A percentile compares a stretch with the other conserved stretches of the same genome.
phyloP scores from a whole-genome alignment of 768 basidiomycete genomes.

The Leccinellum albellum region DNA sequence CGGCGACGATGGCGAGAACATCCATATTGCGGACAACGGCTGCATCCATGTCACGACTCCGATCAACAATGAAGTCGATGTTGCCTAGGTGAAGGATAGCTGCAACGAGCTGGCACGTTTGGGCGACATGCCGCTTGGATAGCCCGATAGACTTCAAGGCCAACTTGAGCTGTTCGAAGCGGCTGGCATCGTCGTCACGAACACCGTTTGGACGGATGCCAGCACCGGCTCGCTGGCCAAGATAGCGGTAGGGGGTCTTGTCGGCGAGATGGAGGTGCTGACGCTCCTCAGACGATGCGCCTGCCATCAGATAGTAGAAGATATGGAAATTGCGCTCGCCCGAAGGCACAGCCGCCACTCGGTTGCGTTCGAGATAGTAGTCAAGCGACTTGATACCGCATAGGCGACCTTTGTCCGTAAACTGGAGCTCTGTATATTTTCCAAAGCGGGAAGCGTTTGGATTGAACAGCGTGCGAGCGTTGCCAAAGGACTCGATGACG shows the following conservation, averaged over 20 bases:
- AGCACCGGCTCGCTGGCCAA: conserved; percentile 62
- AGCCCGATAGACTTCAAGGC: conserved; percentile 92
- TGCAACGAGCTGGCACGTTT: conserved; percentile 91
- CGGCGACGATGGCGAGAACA: conserved; percentile 76
- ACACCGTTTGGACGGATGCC: conserved; percentile 42
- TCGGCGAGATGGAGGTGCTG: conserved; percentile 83
- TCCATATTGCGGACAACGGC: conserved; percentile 89
- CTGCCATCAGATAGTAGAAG: conserved; percentile 94
- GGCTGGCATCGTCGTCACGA: conserved; percentile 75
- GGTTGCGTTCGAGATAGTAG: conserved; percentile 90
- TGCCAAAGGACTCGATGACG: conserved; percentile 92
- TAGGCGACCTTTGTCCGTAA: conserved; percentile 85
- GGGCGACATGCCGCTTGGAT: conserved; percentile 92
- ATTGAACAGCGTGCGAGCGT: conserved; percentile 88
- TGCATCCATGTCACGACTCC: conserved; percentile 82
- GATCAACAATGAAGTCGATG: conserved; percentile 85
- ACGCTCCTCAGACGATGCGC: conserved; percentile 83
- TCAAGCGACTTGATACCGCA: conserved; percentile 92
- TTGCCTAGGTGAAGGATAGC: conserved; percentile 97
- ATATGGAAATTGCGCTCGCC: conserved; percentile 98
- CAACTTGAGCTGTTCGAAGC: conserved; percentile 91
- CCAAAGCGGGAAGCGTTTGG: conserved; percentile 96
- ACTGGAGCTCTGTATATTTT: conserved; percentile 97
- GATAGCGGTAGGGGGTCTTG: conserved; percentile 79
- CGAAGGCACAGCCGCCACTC: conserved; percentile 82